phyloP scores from a whole-genome alignment of 2,329 filamentous ascomycete species.

The Geoglossum cookeanum region DNA sequence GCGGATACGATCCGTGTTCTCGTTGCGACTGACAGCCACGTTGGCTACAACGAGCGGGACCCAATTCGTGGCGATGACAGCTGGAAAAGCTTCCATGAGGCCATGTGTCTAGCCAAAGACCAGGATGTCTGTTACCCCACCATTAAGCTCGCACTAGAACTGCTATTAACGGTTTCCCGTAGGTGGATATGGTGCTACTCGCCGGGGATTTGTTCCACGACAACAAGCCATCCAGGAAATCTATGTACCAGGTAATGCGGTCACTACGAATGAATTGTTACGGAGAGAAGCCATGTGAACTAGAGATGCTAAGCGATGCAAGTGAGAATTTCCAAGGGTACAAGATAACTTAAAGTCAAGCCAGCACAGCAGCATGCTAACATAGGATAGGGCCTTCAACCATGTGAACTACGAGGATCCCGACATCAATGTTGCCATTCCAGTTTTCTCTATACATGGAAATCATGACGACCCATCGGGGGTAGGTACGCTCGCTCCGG shows the following conservation, averaged over 20 bases:
- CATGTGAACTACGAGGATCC: conserved; percentile 97
- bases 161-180: conserved; percentile 1
- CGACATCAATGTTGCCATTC: conserved; percentile 92
- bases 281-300: conserved; percentile 84
- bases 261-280: conserved; percentile 84
- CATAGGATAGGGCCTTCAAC: conserved; percentile 44
- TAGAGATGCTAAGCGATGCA: conserved; percentile 87
- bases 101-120: conserved; percentile 72
- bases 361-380: background rate
- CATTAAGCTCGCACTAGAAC: background rate
- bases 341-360: background rate
- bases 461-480: conserved; percentile 98
- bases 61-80: conserved; percentile 90
- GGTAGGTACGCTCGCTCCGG: conserved; percentile 13
- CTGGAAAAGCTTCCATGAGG: conserved; percentile 89
- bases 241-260: conserved; percentile 95
- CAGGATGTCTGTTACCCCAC: conserved; percentile 40
- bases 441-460: conserved; percentile 94
- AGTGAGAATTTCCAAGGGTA: conserved; percentile 69
- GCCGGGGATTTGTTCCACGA: conserved; percentile 95
- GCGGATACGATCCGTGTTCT: conserved; percentile 87
- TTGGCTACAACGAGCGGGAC: conserved; percentile 88
- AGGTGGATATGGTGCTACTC: conserved; percentile 90
- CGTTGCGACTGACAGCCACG: conserved; percentile 91
- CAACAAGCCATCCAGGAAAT: conserved; percentile 88